Base-by-base conservation (phyloP, 2,329 filamentous ascomycete species). In the Beauveria caledonica region DNA sequence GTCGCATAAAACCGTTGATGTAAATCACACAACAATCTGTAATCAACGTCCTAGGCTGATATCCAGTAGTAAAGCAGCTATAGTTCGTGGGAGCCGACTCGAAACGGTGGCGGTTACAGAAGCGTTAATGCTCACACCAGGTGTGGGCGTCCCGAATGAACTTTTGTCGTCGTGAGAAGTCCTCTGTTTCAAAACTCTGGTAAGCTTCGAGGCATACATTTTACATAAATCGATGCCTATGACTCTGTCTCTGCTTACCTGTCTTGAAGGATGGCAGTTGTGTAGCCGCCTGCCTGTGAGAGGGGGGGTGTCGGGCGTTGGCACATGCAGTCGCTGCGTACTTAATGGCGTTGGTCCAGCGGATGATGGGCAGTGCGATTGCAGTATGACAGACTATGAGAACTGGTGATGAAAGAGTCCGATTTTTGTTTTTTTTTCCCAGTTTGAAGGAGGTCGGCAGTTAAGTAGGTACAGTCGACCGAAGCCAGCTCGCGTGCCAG, bases 101-200 rank as follows among this genome's bases (percentile, higher is more conserved):
- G 56, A 59, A 59, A 59, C 56, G 39, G 2, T 51, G 39, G 48
- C 25, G 17, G 56, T 59, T 33, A 45, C 56, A 51, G 56, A 45
- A 33, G 46, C n/a, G 45, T 19, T 11, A 36, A 58, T 51, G 42
- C 17, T 45, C 25, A 51, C 27, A 40, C 27, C 19, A 40, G 29
- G 19, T 45, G 17, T 57, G 7, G 33, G 44, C 53, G 53, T 13
- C n/a, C 19, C 21, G 10, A 19, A 5, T 25, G 29, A 27, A 3
- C 3, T 11, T 48, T 57, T 42, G 15, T 21, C 42, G 21, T 25
- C 21, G 19, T 5, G 40, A 13, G 29, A 39, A 27, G n/a, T 3
- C 6, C 10, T 25, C 44, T 57, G 45, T 49, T 39, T 57, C 44
- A 11, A 46, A 6, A 1, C 11, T 5, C n/a, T 39, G 5, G 11